These are phyloP conservation scores for Xylaria sp. DNA, from an alignment of 2,329 filamentous ascomycete species.

Conservation along the genomic window DNA sequence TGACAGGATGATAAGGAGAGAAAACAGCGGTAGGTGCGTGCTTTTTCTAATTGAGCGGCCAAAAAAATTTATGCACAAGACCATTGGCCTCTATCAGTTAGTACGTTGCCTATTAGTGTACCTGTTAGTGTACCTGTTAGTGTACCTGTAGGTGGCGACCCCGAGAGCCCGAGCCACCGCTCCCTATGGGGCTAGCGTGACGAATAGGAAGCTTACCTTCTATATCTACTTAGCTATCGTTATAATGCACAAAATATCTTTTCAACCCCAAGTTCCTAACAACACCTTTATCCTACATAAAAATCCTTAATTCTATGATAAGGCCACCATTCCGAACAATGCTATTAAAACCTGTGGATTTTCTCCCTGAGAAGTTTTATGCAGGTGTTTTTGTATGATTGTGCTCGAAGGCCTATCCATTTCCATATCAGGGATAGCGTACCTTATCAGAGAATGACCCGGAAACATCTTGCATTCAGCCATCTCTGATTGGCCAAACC, in stretches of 20 bases:
- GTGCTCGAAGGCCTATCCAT: slow-evolving; percentile 5
- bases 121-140: neutral
- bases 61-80: slow-evolving; percentile 37
- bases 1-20: slow-evolving; percentile 21
- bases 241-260: too few relatives aligned
- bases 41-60: slow-evolving; percentile 38
- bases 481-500: slow-evolving; percentile 38
- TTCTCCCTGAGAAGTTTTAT: too few relatives aligned
- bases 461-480: slow-evolving; percentile 34
- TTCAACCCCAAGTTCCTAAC: too few relatives aligned
- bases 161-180: slow-evolving; percentile 38
- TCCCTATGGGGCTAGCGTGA: too few relatives aligned
- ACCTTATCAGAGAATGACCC: slow-evolving; percentile 41
- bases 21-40: slow-evolving; percentile 17
- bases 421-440: slow-evolving; percentile 35
- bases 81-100: neutral
- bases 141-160: slow-evolving; percentile 20
- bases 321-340: too few relatives aligned
- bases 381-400: too few relatives aligned
- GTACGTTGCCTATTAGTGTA: neutral
- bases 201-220: too few relatives aligned
- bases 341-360: too few relatives aligned
- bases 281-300: too few relatives aligned
- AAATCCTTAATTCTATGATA: too few relatives aligned
- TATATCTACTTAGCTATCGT: too few relatives aligned